phyloP scores from a whole-genome alignment of 257 asterid species.

The Fraxinus excelsior region DNA sequence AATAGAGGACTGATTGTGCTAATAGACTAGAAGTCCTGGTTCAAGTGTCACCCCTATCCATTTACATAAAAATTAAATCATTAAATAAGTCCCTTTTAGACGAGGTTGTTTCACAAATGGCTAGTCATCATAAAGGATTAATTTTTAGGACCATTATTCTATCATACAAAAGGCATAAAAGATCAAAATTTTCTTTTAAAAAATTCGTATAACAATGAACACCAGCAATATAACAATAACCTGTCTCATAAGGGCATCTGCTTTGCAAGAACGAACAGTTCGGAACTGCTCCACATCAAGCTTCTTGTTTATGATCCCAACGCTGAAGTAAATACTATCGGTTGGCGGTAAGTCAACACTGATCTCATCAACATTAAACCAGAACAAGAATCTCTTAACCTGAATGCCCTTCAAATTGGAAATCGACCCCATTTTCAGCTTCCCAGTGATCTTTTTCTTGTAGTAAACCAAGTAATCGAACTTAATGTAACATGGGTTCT shows the following conservation, averaged over 20 bases:
- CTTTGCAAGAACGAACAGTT: conserved; percentile 46
- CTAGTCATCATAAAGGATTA: neutral
- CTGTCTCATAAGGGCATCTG: conserved; percentile 30
- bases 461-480: conserved; percentile 60
- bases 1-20: neutral
- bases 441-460: conserved; percentile 71
- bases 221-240: conserved; percentile 33
- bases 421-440: conserved; percentile 69
- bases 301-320: conserved; percentile 47
- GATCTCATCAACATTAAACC: conserved; percentile 90
- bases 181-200: neutral
- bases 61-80: neutral
- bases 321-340: conserved; percentile 46
- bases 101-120: neutral
- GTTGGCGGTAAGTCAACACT: conserved; percentile 62
- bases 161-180: neutral
- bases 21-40: neutral
- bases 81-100: neutral
- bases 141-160: neutral
- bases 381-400: conserved; percentile 71
- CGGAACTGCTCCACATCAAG: conserved; percentile 47
- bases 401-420: conserved; percentile 68
- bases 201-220: neutral
- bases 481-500: conserved; percentile 40
- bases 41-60: neutral